Conservation (phyloP, 495 filamentous ascomycete genomes). For the Cenococcum geophilum region DNA sequence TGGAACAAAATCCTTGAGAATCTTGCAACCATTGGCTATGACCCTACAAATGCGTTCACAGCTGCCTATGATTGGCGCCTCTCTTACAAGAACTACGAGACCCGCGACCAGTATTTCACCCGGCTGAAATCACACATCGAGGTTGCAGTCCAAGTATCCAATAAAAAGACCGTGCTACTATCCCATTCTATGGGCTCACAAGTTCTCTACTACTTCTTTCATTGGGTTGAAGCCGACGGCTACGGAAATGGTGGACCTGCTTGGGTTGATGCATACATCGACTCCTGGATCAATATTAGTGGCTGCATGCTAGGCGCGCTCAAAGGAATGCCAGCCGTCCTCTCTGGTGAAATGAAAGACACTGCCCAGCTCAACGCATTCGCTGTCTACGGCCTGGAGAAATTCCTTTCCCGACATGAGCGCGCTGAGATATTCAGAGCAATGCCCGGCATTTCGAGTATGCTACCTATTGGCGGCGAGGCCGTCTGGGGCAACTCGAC, state of each 20-base stretch:
- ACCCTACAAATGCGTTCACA: conserved; percentile 90
- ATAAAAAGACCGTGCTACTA: conserved; percentile 76
- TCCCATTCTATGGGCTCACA: conserved; percentile 98
- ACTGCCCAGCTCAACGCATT: conserved; percentile 97
- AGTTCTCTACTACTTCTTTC: conserved; percentile 92
- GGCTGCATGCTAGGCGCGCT: conserved; percentile 95
- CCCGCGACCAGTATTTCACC: conserved; percentile 88
- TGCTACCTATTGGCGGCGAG: conserved; percentile 94
- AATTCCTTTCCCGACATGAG: conserved; percentile 84
- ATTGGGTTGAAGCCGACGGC: conserved; percentile 82
- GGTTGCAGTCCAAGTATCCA: conserved; percentile 58
- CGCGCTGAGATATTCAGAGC: conserved; percentile 90
- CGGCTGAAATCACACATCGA: conserved; percentile 86
- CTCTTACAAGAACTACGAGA: conserved; percentile 82
- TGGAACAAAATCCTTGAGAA: conserved; percentile 99
- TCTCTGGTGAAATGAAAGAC: conserved; percentile 97
- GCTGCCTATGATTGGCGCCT: conserved; percentile 98
- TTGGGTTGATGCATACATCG: conserved; percentile 89
- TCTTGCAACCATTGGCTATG: conserved; percentile 89
- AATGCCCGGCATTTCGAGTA: conserved; percentile 93
- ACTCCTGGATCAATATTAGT: conserved; percentile 95
- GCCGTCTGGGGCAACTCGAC: conserved; percentile 88
- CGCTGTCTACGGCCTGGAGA: conserved; percentile 93
- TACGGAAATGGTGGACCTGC: conserved; percentile 74
- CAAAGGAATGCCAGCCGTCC: conserved; percentile 83